phyloP scores from a whole-genome alignment of 805 yeast species.

The Wickerhamomyces strasburgensis region DNA sequence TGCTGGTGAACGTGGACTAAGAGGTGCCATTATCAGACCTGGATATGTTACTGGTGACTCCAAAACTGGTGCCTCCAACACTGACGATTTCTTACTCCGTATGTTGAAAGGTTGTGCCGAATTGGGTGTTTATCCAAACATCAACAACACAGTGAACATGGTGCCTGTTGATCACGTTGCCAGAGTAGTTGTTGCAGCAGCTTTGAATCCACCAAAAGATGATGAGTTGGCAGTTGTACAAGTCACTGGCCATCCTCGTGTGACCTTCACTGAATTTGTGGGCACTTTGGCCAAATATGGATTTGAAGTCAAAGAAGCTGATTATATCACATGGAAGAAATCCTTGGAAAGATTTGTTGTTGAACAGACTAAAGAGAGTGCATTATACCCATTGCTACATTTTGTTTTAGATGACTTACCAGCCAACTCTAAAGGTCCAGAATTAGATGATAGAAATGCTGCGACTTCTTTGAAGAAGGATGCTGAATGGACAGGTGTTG shows the following conservation, averaged over 20 bases:
- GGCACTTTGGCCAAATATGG: slow-evolving; percentile 66
- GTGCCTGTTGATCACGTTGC: slow-evolving; percentile 99
- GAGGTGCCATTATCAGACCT: slow-evolving; percentile 89
- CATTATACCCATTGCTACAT: slow-evolving; percentile 88
- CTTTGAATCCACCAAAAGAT: slow-evolving; percentile 64
- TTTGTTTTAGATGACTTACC: slow-evolving; percentile 93
- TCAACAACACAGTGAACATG: slow-evolving; percentile 85
- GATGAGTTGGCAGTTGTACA: slow-evolving; percentile 71
- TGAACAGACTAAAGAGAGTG: slow-evolving; percentile 70
- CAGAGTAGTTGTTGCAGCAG: slow-evolving; percentile 76
- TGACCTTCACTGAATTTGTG: slow-evolving; percentile 70
- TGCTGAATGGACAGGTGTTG: slow-evolving; percentile 57
- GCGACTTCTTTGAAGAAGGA: slow-evolving; percentile 62
- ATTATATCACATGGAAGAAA: slow-evolving; percentile 75
- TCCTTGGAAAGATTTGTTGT: slow-evolving; percentile 73
- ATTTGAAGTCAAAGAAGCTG: slow-evolving; percentile 54
- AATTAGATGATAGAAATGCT: slow-evolving; percentile 84
- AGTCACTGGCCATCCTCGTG: slow-evolving; percentile 96
- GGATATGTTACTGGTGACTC: slow-evolving; percentile 93
- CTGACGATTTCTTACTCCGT: slow-evolving; percentile 93
- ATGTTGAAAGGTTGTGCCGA: slow-evolving; percentile 94
- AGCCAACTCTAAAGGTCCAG: slow-evolving; percentile 89
- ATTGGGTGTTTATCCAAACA: slow-evolving; percentile 80
- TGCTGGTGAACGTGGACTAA: slow-evolving; percentile 84
- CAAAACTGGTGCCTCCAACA: slow-evolving; percentile 80